Base-by-base conservation (phyloP, 306 rosid species). In the Quillaja saponaria region DNA sequence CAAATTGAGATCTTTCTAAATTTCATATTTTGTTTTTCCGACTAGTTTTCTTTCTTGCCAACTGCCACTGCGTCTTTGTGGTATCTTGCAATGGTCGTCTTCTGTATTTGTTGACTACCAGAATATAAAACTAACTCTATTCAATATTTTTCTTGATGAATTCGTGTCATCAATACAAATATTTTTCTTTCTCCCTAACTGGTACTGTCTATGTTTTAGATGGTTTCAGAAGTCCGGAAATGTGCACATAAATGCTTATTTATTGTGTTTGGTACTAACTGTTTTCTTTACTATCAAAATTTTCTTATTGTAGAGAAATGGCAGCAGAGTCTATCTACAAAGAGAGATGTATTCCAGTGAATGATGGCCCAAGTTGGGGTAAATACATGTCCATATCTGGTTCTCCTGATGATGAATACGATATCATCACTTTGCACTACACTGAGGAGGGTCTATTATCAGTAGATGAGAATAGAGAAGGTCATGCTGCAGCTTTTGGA, bases 401-500 rank as follows among this genome's bases (percentile, higher is more conserved):
- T 66, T 89, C 87, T 13, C 68, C 76, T 12, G 89, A 77, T 40
- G 99, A 88, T 76, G 95, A 84, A 61, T 76, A 81, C 49, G 99
- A 92, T 75, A 92, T 92, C 81, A 78, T 92, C 82, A 92, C 96
- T 13, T 78, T 92, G 83, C 96, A 89, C 57, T 92, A 92, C 68
- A 87, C 96, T 34, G 99, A 89, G 85, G 96, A 86, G 65, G 95
- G 96, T 49, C 78, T 92, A 15, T 76, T 92, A 72, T 80, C 92
- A 55, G 82, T 89, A 45, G 96, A 89, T 40, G 99, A 92, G 75
- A 92, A 92, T 50, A 78, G 90, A 63, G 79, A 69, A 39, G 99
- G 99, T 33, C 95, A 83, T 59, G 99, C 96, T 7, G 99, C 96
- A 14, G 99, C 99, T 38, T 92, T 92, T 41, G 99, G 99, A 6